Evolutionary conservation across 2,329 filamentous ascomycete genomes (phyloP).

Genomic region (Ascochyta lentis): DNA sequence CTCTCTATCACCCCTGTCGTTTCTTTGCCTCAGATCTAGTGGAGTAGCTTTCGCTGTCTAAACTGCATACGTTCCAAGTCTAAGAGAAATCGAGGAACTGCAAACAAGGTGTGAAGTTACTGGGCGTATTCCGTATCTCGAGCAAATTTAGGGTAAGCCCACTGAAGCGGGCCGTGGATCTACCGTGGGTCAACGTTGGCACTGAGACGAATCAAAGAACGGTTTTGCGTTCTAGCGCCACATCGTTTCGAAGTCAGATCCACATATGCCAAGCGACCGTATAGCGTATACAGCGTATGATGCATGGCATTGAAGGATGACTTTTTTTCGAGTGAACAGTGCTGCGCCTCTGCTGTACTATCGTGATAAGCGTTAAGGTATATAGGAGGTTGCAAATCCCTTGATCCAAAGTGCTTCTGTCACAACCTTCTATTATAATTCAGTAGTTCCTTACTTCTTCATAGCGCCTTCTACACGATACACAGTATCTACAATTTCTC

Average conservation of each 20-base stretch:
- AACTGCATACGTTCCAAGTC: background rate
- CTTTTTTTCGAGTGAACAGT: background rate
- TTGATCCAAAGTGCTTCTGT: background rate
- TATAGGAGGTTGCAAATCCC: background rate
- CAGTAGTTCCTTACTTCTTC: background rate
- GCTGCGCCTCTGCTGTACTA: constrained; percentile 1
- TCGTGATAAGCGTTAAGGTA: background rate
- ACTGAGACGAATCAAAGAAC: background rate
- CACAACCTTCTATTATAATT: background rate
- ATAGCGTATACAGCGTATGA: constrained; percentile 4
- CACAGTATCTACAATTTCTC: no score
- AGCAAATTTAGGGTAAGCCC: background rate
- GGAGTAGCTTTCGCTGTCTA: background rate
- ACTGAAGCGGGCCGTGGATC: background rate
- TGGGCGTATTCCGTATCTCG: constrained; percentile 1
- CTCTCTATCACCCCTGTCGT: background rate
- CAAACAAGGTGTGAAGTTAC: background rate
- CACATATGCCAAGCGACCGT: background rate
- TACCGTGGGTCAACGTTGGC: background rate
- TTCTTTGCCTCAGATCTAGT: background rate
- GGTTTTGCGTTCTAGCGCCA: background rate
- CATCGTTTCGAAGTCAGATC: background rate
- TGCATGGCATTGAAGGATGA: background rate
- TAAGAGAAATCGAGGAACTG: background rate
- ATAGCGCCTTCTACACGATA: background rate